phyloP scores from a whole-genome alignment of 164 flowering plant species.

The Vitis rotundifolia region DNA sequence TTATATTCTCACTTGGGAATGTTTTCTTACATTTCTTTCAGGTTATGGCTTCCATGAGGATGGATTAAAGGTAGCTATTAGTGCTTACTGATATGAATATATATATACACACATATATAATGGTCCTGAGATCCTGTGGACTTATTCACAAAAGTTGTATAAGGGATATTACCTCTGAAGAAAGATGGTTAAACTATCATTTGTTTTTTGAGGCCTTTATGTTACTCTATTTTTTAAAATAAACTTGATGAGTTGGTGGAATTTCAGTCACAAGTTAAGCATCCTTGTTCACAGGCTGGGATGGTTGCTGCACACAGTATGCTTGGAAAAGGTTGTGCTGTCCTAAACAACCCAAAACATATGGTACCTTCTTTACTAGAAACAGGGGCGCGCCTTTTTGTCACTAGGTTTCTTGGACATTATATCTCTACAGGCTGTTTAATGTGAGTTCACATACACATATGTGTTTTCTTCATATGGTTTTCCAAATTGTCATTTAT shows the following conservation, averaged over 20 bases:
- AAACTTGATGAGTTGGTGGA: not conserved
- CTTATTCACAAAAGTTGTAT: no score
- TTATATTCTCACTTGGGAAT: not conserved
- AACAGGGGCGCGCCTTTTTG: conserved; percentile 71
- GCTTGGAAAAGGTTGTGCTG: conserved; percentile 42
- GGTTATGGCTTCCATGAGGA: conserved; percentile 97
- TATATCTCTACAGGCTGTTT: conserved; percentile 74
- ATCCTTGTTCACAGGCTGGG: conserved; percentile 61
- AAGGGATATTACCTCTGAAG: no score
- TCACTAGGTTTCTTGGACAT: conserved; percentile 58
- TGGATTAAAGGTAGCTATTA: conserved; percentile 69
- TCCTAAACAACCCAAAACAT: conserved; percentile 59
- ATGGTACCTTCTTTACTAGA: conserved; percentile 80
- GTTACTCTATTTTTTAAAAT: no score
- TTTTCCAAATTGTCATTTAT: no score
- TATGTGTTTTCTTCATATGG: not conserved
- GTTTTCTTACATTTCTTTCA: conserved; percentile 22
- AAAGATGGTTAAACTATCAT: no score
- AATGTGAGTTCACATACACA: conserved; percentile 48
- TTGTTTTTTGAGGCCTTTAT: no score
- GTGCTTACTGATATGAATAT: not conserved
- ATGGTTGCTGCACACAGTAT: conserved; percentile 65
- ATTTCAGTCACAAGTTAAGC: conserved; percentile 4
- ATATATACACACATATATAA: no score
- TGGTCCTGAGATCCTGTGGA: no score